These are phyloP conservation scores for Lepidopterella palustris DNA, from an alignment of 495 filamentous ascomycete genomes.

Conservation along the genomic window DNA sequence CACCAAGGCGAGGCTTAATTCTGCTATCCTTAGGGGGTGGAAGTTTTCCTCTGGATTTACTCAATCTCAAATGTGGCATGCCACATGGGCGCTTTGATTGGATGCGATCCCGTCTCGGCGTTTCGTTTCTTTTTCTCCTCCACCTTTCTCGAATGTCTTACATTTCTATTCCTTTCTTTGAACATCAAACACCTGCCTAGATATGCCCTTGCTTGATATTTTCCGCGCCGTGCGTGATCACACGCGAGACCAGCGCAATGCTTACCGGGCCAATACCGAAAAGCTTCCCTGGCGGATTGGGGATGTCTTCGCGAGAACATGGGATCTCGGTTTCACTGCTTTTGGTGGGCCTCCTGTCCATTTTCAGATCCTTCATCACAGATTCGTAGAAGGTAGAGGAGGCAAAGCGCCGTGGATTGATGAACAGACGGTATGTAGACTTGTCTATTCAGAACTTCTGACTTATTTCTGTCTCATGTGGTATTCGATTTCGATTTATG, in stretches of 20 bases:
- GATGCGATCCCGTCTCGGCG: not conserved
- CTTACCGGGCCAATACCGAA: conserved; percentile 13
- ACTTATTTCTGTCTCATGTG: too few relatives aligned
- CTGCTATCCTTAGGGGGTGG: too few relatives aligned
- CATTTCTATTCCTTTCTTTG: not conserved
- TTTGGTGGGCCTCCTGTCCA: conserved; percentile 70
- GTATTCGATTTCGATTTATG: too few relatives aligned
- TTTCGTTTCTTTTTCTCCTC: not conserved
- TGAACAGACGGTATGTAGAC: conserved; percentile 53
- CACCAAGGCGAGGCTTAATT: too few relatives aligned
- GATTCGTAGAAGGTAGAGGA: conserved; percentile 54
- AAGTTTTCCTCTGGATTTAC: too few relatives aligned
- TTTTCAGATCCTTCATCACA: conserved; percentile 60
- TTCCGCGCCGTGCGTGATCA: conserved; percentile 21
- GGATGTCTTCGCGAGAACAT: conserved; percentile 35
- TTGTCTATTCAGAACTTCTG: not conserved
- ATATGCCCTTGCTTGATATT: conserved; percentile 25
- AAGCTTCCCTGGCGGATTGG: conserved; percentile 14
- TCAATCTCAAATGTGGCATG: not conserved
- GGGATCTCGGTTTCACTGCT: conserved; percentile 64
- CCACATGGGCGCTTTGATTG: not conserved
- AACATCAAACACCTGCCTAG: not conserved
- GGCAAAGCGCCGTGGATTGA: conserved; percentile 61
- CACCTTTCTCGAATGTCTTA: not conserved
- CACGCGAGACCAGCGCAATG: conserved; percentile 16